These are phyloP conservation scores for Entomophthora muscae DNA, from an alignment of 371 early-diverging fungal genomes.

Conservation along the genomic window DNA sequence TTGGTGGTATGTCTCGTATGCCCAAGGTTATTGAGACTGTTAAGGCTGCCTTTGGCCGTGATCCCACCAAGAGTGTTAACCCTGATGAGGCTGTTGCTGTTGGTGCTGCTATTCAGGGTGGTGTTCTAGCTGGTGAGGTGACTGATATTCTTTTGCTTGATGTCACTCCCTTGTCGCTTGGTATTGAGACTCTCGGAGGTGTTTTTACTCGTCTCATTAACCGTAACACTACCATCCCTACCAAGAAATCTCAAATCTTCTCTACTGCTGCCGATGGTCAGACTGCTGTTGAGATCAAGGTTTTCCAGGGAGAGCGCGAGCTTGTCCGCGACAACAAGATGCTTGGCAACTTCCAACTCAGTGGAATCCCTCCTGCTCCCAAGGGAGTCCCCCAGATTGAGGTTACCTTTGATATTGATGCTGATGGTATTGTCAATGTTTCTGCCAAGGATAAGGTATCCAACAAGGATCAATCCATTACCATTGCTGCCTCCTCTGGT, in stretches of 20 bases:
- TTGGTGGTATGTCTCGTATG: constrained; percentile 99
- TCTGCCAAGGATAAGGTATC: constrained; percentile 95
- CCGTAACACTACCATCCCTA: constrained; percentile 98
- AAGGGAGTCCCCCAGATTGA: constrained; percentile 86
- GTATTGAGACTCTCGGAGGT: constrained; percentile 94
- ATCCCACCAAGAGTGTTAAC: constrained; percentile 89
- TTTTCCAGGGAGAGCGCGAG: constrained; percentile 99
- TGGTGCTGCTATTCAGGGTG: constrained; percentile 98
- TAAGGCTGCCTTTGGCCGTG: constrained; percentile 71
- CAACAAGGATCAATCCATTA: constrained; percentile 86
- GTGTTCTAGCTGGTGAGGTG: constrained; percentile 90
- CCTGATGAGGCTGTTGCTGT: constrained; percentile 99
- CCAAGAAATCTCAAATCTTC: constrained; percentile 98
- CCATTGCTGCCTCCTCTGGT: constrained; percentile 94
- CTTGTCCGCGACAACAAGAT: constrained; percentile 94
- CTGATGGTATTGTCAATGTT: constrained; percentile 98
- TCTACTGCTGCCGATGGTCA: constrained; percentile 99
- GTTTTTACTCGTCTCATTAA: constrained; percentile 95
- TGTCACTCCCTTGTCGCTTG: constrained; percentile 96
- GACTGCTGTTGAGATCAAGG: constrained; percentile 92
- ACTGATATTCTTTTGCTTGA: constrained; percentile 91
- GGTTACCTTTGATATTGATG: constrained; percentile 98
- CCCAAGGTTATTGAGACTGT: constrained; percentile 94
- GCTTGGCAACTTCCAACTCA: constrained; percentile 92
- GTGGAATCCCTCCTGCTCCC: constrained; percentile 73